Percentiles rank a stretch among this genome's conserved stretches.
phyloP scores from a whole-genome alignment of 805 yeast genomes.

The Candida ovalis region DNA sequence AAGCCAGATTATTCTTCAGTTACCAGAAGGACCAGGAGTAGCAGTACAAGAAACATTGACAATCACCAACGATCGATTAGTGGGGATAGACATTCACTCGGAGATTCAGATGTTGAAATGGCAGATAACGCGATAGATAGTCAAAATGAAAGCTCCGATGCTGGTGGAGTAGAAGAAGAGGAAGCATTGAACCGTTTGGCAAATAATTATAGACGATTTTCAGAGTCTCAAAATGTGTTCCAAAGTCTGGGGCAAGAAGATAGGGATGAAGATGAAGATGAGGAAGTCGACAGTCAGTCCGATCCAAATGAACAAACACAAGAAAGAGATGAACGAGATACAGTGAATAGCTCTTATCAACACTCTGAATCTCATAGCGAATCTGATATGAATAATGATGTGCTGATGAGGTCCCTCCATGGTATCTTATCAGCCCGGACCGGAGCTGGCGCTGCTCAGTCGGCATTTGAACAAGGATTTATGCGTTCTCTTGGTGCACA shows the following conservation, averaged over 20 bases:
- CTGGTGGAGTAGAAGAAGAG: slow-evolving; percentile 27
- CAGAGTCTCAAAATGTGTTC: slow-evolving; percentile 22
- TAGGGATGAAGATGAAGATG: not conserved
- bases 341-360: not conserved
- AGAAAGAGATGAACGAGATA: slow-evolving; percentile 4
- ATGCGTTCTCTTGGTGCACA: slow-evolving; percentile 1
- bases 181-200: slow-evolving; percentile 36
- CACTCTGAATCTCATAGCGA: not conserved
- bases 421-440: not conserved
- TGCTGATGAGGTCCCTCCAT: not conserved
- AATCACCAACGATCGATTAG: not conserved
- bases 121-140: slow-evolving; percentile 16
- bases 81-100: slow-evolving; percentile 10
- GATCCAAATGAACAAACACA: not conserved
- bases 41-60: slow-evolving; percentile 3
- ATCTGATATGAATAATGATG: not conserved
- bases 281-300: not conserved
- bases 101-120: slow-evolving; percentile 27
- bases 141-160: slow-evolving; percentile 15
- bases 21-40: slow-evolving; percentile 6
- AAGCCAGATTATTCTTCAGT: not conserved
- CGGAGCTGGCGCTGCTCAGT: not conserved
- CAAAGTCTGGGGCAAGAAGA: not conserved
- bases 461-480: not conserved
- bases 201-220: slow-evolving; percentile 35